A percentile compares a stretch with the other conserved stretches of the same genome.
Evolutionary conservation across 2,329 filamentous ascomycete species (phyloP).

Genomic region (Mariannaea sp.): DNA sequence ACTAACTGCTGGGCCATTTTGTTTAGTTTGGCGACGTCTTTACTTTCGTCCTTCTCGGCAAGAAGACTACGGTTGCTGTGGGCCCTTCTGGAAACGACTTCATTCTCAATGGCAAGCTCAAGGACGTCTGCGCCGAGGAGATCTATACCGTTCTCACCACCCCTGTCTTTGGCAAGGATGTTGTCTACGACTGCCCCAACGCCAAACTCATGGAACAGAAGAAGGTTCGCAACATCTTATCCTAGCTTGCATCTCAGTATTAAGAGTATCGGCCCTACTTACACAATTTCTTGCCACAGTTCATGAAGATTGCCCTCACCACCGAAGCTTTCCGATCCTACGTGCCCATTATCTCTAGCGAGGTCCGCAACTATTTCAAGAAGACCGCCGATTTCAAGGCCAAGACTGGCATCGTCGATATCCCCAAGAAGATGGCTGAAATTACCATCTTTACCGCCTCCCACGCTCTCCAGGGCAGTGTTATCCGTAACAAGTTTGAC

Average conservation of each 20-base stretch:
- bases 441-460: slow-evolving; percentile 91
- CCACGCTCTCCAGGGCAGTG: slow-evolving; percentile 81
- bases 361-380: slow-evolving; percentile 76
- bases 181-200: slow-evolving; percentile 91
- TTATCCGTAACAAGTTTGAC: slow-evolving; percentile 81
- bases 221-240: slow-evolving; percentile 62
- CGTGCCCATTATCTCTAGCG: slow-evolving; percentile 76
- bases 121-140: slow-evolving; percentile 88
- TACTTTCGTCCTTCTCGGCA: slow-evolving; percentile 85
- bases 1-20: slow-evolving; percentile 17
- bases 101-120: slow-evolving; percentile 87
- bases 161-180: slow-evolving; percentile 78
- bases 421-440: slow-evolving; percentile 78
- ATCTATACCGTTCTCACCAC: slow-evolving; percentile 80
- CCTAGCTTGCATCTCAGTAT: not conserved
- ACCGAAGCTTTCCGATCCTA: slow-evolving; percentile 75
- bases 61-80: slow-evolving; percentile 85
- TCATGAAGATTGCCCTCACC: slow-evolving; percentile 81
- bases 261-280: slow-evolving; percentile 14
- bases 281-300: slow-evolving; percentile 49
- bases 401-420: slow-evolving; percentile 69
- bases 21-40: slow-evolving; percentile 83
- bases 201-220: slow-evolving; percentile 96
- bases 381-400: slow-evolving; percentile 69
- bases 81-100: slow-evolving; percentile 87